Conservation (phyloP, 106 monocot genomes). For the Ottelia alismoides region DNA sequence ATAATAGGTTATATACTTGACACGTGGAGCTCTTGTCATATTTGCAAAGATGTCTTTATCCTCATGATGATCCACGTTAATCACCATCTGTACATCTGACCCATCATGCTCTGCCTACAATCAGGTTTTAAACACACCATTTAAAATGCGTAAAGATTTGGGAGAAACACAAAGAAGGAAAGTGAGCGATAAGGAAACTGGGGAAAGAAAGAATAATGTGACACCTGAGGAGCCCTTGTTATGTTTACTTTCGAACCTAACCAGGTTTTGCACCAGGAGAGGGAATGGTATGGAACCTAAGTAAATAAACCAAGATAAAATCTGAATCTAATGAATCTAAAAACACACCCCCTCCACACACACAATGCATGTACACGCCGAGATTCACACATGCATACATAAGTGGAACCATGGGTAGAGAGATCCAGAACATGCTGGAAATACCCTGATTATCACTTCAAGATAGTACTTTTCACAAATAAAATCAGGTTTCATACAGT, state of each 20-base stretch:
- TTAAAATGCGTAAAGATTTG: background rate
- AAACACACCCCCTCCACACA: too few species aligned
- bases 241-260: slow-evolving; percentile 95
- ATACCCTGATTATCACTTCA: too few species aligned
- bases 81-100: slow-evolving; percentile 66
- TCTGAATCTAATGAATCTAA: too few species aligned
- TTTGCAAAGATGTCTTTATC: slow-evolving; percentile 75
- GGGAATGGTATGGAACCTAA: slow-evolving; percentile 89
- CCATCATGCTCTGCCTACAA: slow-evolving; percentile 93
- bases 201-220: background rate
- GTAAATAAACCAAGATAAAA: background rate
- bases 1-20: slow-evolving; percentile 94
- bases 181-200: background rate
- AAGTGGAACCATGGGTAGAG: too few species aligned
- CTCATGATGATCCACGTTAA: slow-evolving; percentile 55
- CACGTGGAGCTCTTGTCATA: slow-evolving; percentile 66
- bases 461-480: too few species aligned
- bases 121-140: background rate
- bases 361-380: too few species aligned
- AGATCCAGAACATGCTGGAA: too few species aligned
- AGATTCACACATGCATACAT: too few species aligned
- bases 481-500: slow-evolving; percentile 35
- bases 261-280: slow-evolving; percentile 99
- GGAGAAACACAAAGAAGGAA: background rate
- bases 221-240: slow-evolving; percentile 94